Percentiles rank a stretch among this genome's conserved stretches.
Conservation (phyloP, 441 rosid species). For the Macaranga tanarius region DNA sequence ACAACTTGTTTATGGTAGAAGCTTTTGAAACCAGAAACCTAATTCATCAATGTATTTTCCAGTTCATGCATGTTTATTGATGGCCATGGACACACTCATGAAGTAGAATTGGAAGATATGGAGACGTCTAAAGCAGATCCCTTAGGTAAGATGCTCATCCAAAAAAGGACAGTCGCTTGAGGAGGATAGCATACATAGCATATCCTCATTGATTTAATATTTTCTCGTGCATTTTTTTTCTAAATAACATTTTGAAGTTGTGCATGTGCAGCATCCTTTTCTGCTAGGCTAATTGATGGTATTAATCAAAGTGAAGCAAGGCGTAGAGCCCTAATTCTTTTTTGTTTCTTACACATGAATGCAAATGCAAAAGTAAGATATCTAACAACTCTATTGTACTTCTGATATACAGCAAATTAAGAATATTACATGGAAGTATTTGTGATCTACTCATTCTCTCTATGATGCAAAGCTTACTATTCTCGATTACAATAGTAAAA, state of each 20-base stretch:
- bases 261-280: slow-evolving; percentile 52
- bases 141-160: slow-evolving; percentile 47
- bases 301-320: slow-evolving; percentile 80
- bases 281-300: slow-evolving; percentile 81
- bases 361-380: slow-evolving; percentile 67
- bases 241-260: slow-evolving; percentile 16
- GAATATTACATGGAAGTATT: neutral
- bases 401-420: neutral
- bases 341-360: slow-evolving; percentile 65
- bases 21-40: neutral
- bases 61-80: slow-evolving; percentile 76
- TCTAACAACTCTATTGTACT: neutral
- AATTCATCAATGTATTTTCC: slow-evolving; percentile 20
- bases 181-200: neutral
- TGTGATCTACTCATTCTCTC: neutral
- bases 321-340: slow-evolving; percentile 71
- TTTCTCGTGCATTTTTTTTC: slow-evolving; percentile 1
- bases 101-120: slow-evolving; percentile 58
- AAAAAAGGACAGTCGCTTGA: neutral
- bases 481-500: no score
- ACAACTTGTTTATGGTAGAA: no score
- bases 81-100: slow-evolving; percentile 50
- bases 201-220: neutral
- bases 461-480: no score
- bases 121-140: slow-evolving; percentile 56